Conservation (phyloP, 108 stramenopile species). For the Skeletonema marinoi region DNA sequence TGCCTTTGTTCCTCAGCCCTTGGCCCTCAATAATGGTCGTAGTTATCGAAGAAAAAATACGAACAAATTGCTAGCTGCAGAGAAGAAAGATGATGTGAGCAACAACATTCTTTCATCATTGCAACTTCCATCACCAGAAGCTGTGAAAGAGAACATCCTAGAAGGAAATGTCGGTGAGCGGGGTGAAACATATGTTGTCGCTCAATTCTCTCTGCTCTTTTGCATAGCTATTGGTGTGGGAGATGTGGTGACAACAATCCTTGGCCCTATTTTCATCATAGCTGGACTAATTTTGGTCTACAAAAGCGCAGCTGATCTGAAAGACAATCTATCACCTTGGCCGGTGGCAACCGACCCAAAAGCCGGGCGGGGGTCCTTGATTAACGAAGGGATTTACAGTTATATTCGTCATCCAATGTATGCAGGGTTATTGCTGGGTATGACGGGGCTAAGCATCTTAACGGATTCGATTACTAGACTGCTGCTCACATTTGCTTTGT, state of each 20-base stretch:
- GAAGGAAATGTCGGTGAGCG: constrained; percentile 55
- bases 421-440: constrained; percentile 49
- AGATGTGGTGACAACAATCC: constrained; percentile 33
- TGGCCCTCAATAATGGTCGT: background rate
- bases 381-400: constrained; percentile 52
- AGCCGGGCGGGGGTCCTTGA: constrained; percentile 26
- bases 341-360: constrained; percentile 38
- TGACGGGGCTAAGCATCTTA: constrained; percentile 49
- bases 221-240: constrained; percentile 59
- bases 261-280: constrained; percentile 51
- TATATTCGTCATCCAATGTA: constrained; percentile 81
- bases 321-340: constrained; percentile 54
- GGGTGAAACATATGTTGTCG: constrained; percentile 61
- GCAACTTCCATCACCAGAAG: background rate
- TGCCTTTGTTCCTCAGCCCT: background rate
- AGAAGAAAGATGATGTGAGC: background rate
- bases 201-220: constrained; percentile 50
- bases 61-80: background rate
- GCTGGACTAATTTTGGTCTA: constrained; percentile 32
- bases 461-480: constrained; percentile 51
- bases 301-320: constrained; percentile 44
- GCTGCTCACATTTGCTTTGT: constrained; percentile 49
- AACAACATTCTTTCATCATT: background rate
- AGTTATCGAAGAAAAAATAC: background rate
- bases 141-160: constrained; percentile 28